phyloP scores from a whole-genome alignment of 495 filamentous ascomycete species.

The Poronia punctata region DNA sequence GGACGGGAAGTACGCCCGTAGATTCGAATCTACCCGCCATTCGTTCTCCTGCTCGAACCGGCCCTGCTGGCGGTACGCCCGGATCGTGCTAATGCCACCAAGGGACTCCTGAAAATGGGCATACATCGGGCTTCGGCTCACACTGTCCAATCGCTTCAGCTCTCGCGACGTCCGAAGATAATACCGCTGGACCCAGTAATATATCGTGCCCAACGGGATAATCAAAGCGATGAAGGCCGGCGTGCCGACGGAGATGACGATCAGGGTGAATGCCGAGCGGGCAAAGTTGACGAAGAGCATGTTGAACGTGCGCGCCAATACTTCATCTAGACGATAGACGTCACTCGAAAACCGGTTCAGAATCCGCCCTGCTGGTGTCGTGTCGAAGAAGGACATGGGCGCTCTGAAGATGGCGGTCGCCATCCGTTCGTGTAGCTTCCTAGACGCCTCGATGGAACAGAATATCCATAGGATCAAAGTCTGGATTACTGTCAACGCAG shows the following conservation, averaged over 20 bases:
- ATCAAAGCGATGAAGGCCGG: conserved; percentile 76
- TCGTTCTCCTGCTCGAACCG: conserved; percentile 92
- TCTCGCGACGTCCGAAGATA: conserved; percentile 95
- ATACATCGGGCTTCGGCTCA: conserved; percentile 91
- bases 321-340: conserved; percentile 92
- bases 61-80: conserved; percentile 83
- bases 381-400: conserved; percentile 99
- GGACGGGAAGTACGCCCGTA: conserved; percentile 92
- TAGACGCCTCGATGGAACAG: conserved; percentile 95
- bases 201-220: conserved; percentile 72
- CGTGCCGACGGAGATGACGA: conserved; percentile 74
- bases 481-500: conserved; percentile 79
- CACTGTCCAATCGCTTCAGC: conserved; percentile 90
- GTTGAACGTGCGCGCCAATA: conserved; percentile 85
- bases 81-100: conserved; percentile 92
- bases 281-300: conserved; percentile 90
- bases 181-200: conserved; percentile 93
- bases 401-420: conserved; percentile 95
- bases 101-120: conserved; percentile 98
- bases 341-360: conserved; percentile 96
- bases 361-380: conserved; percentile 93
- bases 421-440: conserved; percentile 97
- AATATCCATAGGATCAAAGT: conserved; percentile 98
- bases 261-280: conserved; percentile 76
- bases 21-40: conserved; percentile 94